Evolutionary conservation across 306 rosid genomes (phyloP).

Genomic region (Cicer bijugum): DNA sequence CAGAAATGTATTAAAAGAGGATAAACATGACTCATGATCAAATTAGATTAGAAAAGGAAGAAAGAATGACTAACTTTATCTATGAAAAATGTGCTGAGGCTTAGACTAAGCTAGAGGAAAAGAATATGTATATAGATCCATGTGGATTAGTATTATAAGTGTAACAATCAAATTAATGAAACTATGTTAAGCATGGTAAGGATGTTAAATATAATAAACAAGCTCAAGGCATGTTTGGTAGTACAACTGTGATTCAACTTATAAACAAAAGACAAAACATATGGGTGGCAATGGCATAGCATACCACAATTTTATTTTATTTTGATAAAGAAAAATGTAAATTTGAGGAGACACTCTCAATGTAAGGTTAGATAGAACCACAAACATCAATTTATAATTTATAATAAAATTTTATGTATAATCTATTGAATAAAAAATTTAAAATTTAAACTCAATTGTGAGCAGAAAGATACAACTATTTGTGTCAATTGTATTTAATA

Average conservation of each 20-base stretch:
- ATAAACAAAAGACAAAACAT: slow-evolving; percentile 28
- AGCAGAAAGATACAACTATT: too few relatives aligned
- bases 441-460: too few relatives aligned
- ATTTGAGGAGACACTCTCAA: too few relatives aligned
- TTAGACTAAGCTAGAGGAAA: slow-evolving; percentile 54
- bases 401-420: too few relatives aligned
- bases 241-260: slow-evolving; percentile 45
- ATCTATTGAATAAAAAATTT: too few relatives aligned
- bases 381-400: too few relatives aligned
- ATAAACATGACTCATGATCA: slow-evolving; percentile 44
- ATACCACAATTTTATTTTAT: too few relatives aligned
- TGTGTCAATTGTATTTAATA: too few relatives aligned
- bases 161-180: slow-evolving; percentile 36
- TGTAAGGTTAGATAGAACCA: too few relatives aligned
- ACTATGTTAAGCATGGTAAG: slow-evolving; percentile 42
- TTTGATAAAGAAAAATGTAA: too few relatives aligned
- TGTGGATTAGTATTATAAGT: slow-evolving; percentile 47
- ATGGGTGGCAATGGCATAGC: too few relatives aligned
- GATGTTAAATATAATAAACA: slow-evolving; percentile 44
- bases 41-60: slow-evolving; percentile 21
- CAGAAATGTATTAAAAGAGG: slow-evolving; percentile 35
- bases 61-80: slow-evolving; percentile 44
- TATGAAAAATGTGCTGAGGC: slow-evolving; percentile 48
- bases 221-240: slow-evolving; percentile 55
- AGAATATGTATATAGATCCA: slow-evolving; percentile 45